These are phyloP conservation scores for Suillus fuscotomentosus DNA, from an alignment of 768 basidiomycete species.

Conservation along the genomic window DNA sequence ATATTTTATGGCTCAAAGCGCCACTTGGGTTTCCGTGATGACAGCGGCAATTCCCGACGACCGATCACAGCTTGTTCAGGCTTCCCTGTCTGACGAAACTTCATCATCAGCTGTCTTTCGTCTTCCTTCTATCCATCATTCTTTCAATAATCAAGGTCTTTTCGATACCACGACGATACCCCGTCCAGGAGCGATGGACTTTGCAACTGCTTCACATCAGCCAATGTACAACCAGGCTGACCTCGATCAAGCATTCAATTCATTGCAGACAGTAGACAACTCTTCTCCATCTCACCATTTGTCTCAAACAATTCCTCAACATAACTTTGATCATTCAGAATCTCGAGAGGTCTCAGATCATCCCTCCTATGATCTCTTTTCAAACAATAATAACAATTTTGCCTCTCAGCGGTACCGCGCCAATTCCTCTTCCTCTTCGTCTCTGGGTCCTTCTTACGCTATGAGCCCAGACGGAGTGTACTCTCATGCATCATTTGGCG, in stretches of 20 bases:
- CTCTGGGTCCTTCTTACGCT: constrained; percentile 55
- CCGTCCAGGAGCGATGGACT: constrained; percentile 49
- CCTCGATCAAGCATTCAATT: constrained; percentile 56
- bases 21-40: constrained; percentile 36
- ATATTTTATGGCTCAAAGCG: constrained; percentile 37
- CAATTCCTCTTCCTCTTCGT: constrained; percentile 71
- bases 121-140: constrained; percentile 33
- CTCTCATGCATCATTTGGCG: constrained; percentile 56
- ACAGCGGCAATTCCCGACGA: constrained; percentile 54
- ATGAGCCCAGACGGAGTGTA: constrained; percentile 60
- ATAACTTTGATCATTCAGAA: constrained; percentile 52
- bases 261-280: constrained; percentile 39
- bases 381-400: constrained; percentile 46
- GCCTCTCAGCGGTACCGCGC: constrained; percentile 63
- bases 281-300: constrained; percentile 37
- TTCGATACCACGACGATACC: constrained; percentile 48
- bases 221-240: constrained; percentile 52
- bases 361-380: constrained; percentile 63
- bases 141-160: constrained; percentile 21
- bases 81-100: constrained; percentile 25
- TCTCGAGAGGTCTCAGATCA: constrained; percentile 54
- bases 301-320: constrained; percentile 33
- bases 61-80: constrained; percentile 52
- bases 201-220: constrained; percentile 35
- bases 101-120: constrained; percentile 28